Base-by-base conservation (phyloP, 225 moss, liverwort and hornwort genomes). In the Straminergon stramineum region DNA sequence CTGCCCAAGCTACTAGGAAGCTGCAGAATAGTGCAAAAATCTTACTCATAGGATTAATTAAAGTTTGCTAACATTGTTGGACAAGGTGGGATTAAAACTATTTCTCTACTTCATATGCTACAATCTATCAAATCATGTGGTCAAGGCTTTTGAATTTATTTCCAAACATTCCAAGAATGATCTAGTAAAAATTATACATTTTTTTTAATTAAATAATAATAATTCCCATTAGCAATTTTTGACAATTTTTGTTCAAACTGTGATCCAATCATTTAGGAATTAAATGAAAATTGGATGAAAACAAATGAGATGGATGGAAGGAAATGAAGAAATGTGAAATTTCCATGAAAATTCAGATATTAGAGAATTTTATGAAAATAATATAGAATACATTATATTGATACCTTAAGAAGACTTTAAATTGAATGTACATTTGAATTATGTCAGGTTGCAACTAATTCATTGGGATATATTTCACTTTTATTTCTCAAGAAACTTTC, bases 191-290 rank as follows among this genome's bases (percentile, higher is more conserved):
- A 43, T 17, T 45, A 4, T 74, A 30, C 0, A 2, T 15, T 74
- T 22, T 69, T 53, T 53, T 48, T 48, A 48, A 48, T 48, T 48
- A 48, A 48, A 48, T 7, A 48, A 48, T 2, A 7, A 48, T n/a
- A 48, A 48, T 48, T 35, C 32, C 22, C 5, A 22, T 8, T 22
- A 52, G 2, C 21, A 34, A 21, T 52, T 21, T 21, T 34, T 13
- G 3, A 53, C 5, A 21, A 8, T 13, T 20, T 52, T 13, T 51
- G 1, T 1, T 4, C 5, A 14, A 22, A 32, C 48, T 74, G 27
- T 45, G 1, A 5, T 0, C 0, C 0, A 7, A 0, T 53, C 3
- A 32, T 52, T 34, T 76, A 51, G 21, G 19, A 2, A 0, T 51
- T 52, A 13, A 21, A 22, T 35, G 14, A 77, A 52, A 77, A 22